Evolutionary conservation across 257 asterid genomes (phyloP), one percentile per base, ranked within the genome.

Genomic region (Jacaranda mimosifolia): DNA sequence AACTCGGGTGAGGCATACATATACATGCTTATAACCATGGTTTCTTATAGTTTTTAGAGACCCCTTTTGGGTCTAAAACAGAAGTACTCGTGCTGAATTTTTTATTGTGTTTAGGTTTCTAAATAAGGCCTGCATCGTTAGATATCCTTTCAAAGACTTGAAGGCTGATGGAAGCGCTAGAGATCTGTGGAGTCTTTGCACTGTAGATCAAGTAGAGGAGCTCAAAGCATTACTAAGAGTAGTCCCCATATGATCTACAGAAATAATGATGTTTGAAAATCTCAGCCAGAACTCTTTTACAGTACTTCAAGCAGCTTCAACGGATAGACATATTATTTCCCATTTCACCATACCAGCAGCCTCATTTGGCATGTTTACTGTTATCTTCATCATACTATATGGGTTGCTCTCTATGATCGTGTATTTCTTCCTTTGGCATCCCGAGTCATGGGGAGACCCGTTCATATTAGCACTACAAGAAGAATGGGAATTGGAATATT

Each of bases 171-270:
- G 90, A 14, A 72, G 32, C 59, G 74, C 87, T 14, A 55, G 56
- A 63, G 81, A 87, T 39, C 78, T 81, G 0, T 76, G 91, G 87
- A 73, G 68, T 9, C 84, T 87, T 65, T 89, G 94, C 79, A 89
- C 86, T 3, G 77, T 83, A 17, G 85, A 80, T 49, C 94, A 87
- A 82, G 88, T 83, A n/a, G 85, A 89, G 57, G 89, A 86, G 36
- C 77, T 86, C 63, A 89, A 89, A 77, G 63, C 84, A 57, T 58
- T 89, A 45, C 57, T 89, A 15, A 77, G 66, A 58, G 84, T 87
- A 21, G 49, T 89, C 26, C 94, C 94, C 3, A 70, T 89, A 4
- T 87, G 91, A 90, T 87, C 81, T 4, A 70, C 94, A 3, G 89
- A 90, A 57, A 80, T 82, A 74, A n/a, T 87, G 13, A 72, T 87